These are phyloP conservation scores for Didymella arachidicola DNA, from an alignment of 2,329 filamentous ascomycete species.

Conservation along the genomic window DNA sequence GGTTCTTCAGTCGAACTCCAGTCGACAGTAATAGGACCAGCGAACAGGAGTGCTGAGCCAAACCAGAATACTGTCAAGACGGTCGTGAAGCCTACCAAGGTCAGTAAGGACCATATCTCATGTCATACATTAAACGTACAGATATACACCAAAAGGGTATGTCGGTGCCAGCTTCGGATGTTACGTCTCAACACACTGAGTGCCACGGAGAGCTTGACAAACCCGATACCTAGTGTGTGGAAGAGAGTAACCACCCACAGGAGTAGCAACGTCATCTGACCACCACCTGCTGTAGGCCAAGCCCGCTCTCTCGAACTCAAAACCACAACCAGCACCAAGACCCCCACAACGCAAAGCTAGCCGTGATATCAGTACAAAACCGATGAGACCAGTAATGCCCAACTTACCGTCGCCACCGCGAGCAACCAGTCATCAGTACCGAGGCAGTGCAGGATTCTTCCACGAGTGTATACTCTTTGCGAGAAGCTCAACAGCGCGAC, in stretches of 20 bases:
- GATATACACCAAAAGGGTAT: conserved; percentile 53
- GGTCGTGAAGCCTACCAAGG: conserved; percentile 24
- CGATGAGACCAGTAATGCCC: background rate
- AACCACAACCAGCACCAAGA: conserved; percentile 17
- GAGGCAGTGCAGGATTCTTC: conserved; percentile 55
- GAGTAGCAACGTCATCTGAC: background rate
- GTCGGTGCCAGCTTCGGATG: conserved; percentile 47
- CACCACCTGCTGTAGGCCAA: background rate
- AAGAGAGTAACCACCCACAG: conserved; percentile 50
- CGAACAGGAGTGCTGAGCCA: conserved; percentile 56
- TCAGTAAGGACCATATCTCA: conserved; percentile 7
- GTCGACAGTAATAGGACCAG: conserved; percentile 54
- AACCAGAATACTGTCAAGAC: conserved; percentile 54
- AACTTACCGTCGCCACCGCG: conserved; percentile 49
- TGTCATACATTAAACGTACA: conserved; percentile 38
- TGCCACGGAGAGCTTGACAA: conserved; percentile 58
- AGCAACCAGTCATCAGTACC: conserved; percentile 61
- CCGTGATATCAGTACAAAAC: background rate
- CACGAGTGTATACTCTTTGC: conserved; percentile 56
- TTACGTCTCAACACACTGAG: conserved; percentile 56
- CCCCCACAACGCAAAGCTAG: conserved; percentile 24
- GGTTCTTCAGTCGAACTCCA: conserved; percentile 48
- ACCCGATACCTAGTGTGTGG: conserved; percentile 54
- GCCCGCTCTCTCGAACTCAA: background rate
- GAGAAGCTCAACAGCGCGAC: conserved; percentile 53